Evolutionary conservation across 2,329 filamentous ascomycete species (phyloP), one percentile per base, ranked within the genome.

Genomic region (Penicillium expansum): DNA sequence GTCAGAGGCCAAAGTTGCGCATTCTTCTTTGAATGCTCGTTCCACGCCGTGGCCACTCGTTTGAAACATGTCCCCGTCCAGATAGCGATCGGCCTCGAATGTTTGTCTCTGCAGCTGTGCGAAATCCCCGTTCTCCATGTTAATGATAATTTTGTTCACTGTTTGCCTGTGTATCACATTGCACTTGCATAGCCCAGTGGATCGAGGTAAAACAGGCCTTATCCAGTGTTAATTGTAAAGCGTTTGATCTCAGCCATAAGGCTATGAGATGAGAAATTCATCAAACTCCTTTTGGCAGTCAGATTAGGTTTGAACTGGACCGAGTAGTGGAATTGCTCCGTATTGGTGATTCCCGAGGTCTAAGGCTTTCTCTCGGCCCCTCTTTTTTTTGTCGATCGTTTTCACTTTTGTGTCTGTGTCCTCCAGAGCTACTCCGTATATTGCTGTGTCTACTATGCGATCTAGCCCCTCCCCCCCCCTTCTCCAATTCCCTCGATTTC

Each of bases 401-500:
- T 32, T 44, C 29, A 14, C 5, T 20, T 32, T 39, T n/a, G 16
- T 16, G 24, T 30, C 35, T 16, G 24, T 30, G 24, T 47, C 18
- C 38, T 8, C 41, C 29, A 33, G 18, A 13, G 13, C 35, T 5
- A 29, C 4, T 5, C 6, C 6, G 27, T 6, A 41, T 32, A 33
- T 18, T 38, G 56, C 48, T 48, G 20, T 52, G 5, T 55, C 50
- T 35, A 52, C 38, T 51, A 56, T 59, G 58, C 55, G 48, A 62
- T 60, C 41, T 42, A 24, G 38, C 20, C 41, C 24, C 24, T 4
- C 18, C 8, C 13, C 14, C 14, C 13, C 52, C 52, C 45, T 47
- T 32, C 52, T 33, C 37, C 24, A 11, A 9, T 54, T 35, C 24
- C 33, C 22, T 48, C 22, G 37, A 33, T 49, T 44, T 27, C 33